A percentile compares a stretch with the other conserved stretches of the same genome.
phyloP scores from a whole-genome alignment of 1,284 basidiomycete genomes.

The Rhodotorula glutinis region DNA sequence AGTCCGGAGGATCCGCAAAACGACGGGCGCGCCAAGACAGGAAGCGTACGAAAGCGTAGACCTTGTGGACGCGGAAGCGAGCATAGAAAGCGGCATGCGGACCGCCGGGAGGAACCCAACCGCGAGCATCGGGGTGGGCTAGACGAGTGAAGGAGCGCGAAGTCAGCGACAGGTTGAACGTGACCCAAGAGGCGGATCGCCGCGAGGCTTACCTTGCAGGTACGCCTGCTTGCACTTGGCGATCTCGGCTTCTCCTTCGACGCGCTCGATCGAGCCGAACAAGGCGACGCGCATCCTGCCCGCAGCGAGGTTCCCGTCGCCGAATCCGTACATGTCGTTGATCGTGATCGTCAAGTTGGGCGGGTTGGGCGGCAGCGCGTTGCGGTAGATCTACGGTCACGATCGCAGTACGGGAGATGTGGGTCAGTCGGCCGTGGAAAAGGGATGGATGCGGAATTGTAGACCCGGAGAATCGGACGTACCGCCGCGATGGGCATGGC shows the following conservation, averaged over 20 bases:
- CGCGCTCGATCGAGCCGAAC: conserved; percentile 34
- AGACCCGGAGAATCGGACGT: not conserved
- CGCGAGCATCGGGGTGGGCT: conserved; percentile 36
- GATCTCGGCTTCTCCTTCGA: conserved; percentile 27
- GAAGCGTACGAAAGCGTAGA: conserved; percentile 32
- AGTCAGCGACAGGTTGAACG: too few relatives aligned
- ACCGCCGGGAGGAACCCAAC: conserved; percentile 28
- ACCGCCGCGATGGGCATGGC: conserved; percentile 39
- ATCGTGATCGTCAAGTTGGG: conserved; percentile 38
- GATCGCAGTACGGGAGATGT: not conserved
- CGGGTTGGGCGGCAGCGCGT: conserved; percentile 34
- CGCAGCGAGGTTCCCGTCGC: conserved; percentile 36
- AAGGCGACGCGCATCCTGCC: conserved; percentile 38
- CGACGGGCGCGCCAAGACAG: not conserved
- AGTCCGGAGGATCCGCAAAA: too few relatives aligned
- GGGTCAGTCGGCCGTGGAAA: not conserved
- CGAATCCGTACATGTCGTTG: conserved; percentile 35
- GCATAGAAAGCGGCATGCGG: conserved; percentile 38
- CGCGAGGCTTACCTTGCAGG: conserved; percentile 14
- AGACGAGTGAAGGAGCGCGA: too few relatives aligned
- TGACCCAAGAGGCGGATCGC: too few relatives aligned
- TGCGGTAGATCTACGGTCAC: conserved; percentile 32
- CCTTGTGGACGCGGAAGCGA: conserved; percentile 31
- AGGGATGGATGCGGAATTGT: not conserved
- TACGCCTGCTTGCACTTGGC: conserved; percentile 29